phyloP scores from a whole-genome alignment of 768 basidiomycete genomes.

The Leccinum sublutescens region DNA sequence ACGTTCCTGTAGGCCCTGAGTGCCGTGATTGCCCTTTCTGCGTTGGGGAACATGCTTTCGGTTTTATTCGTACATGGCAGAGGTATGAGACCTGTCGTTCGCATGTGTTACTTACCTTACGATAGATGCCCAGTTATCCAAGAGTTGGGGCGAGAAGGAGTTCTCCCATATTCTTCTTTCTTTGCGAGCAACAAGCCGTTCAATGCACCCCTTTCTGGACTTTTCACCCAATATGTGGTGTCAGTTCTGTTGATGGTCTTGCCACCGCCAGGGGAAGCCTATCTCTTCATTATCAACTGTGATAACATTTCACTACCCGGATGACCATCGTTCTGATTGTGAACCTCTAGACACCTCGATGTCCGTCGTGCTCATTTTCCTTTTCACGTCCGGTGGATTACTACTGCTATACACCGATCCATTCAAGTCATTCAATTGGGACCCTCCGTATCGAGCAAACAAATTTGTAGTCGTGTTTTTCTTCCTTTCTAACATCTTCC shows the following conservation, averaged over 20 bases:
- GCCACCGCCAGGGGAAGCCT: constrained; percentile 72
- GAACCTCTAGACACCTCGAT: constrained; percentile 51
- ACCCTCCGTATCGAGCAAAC: constrained; percentile 62
- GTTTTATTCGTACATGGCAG: constrained; percentile 66
- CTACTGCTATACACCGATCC: constrained; percentile 54
- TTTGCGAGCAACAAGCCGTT: constrained; percentile 75
- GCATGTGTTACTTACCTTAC: constrained; percentile 1
- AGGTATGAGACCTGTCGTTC: constrained; percentile 39
- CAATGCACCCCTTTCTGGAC: constrained; percentile 59
- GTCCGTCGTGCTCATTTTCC: constrained; percentile 55
- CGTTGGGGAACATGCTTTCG: constrained; percentile 61
- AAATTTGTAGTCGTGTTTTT: constrained; percentile 50
- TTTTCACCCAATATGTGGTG: constrained; percentile 60
- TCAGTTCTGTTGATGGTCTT: constrained; percentile 53
- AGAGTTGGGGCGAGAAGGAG: constrained; percentile 69
- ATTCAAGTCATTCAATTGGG: constrained; percentile 50
- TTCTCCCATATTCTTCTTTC: constrained; percentile 62
- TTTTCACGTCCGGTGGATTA: constrained; percentile 58
- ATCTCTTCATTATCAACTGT: constrained; percentile 68
- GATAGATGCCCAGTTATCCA: constrained; percentile 51
- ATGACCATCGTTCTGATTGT: not conserved
- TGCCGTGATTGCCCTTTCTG: constrained; percentile 60
- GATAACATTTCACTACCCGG: constrained; percentile 7
- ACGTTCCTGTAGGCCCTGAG: constrained; percentile 48
- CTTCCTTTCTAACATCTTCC: constrained; percentile 63